Base-by-base conservation (phyloP, 805 yeast genomes). In the Wickerhamiella sorbophila region DNA sequence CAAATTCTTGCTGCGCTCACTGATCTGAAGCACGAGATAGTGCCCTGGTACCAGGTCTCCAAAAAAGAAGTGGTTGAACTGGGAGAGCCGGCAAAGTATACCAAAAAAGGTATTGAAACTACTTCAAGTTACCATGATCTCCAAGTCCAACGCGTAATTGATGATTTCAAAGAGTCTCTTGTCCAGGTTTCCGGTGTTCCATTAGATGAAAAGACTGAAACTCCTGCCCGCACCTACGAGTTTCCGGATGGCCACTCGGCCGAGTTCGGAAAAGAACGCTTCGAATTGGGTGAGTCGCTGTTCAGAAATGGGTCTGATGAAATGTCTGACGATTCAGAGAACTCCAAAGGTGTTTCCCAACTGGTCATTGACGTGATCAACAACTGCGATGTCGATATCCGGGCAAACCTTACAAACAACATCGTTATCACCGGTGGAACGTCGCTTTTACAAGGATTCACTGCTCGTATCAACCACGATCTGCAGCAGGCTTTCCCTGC, bases 321-420 rank as follows among this genome's bases (percentile, higher is more conserved):
- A 20, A 44, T 62, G n/a, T 52, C 59, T 10, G 58, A 56, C 3
- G 35, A 36, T 5, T 26, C 31, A 33, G 50, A 44, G 33, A 34
- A 47, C 29, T 22, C 53, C 6, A 40, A 54, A 17, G 74, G 74
- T 2, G 51, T 85, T 14, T 71, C 81, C 1, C 77, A 72, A 44
- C 63, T 86, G 46, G 69, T 74, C 42, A 70, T 71, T 36, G 75
- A 69, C 49, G 72, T 73, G 21, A 50, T 61, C 45, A 61, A 56
- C 36, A 51, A 59, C 2, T 61, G 64, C 38, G 95, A 87, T 60
- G 84, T 91, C 55, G 98, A 88, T 71, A 81, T 85, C 21, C 70
- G 94, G 45, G 80, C 95, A 1, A 80, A 85, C 34, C 66, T 85
- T 18, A 95, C 95, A 0, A 88, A 85, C 60, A 86, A 86, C 55